Base-by-base conservation (phyloP, 441 rosid genomes). In the Geranium incanum region DNA sequence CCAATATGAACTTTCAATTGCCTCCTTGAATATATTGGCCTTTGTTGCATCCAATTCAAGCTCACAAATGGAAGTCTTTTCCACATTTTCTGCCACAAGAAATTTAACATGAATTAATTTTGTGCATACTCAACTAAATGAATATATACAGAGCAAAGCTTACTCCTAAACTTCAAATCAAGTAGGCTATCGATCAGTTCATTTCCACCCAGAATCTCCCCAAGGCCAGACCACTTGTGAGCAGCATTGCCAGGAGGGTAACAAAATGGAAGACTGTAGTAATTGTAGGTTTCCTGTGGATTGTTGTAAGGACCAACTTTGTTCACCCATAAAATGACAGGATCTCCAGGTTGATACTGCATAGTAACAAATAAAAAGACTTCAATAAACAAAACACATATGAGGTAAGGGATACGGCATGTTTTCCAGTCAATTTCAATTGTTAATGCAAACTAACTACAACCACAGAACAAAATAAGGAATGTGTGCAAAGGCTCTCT, bases 211-310 rank as follows among this genome's bases (percentile, higher is more conserved):
- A 96, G 87, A 78, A 93, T 98, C 83, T 96, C 99, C 72, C 98
- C 99, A 79, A 96, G 98, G 71, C 98, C 99, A 82, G 96, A 98
- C 99, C 98, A 96, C 77, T 93, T 96, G 85, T 96, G 99, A 66
- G 84, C 87, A 68, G 86, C 78, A 78, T 76, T 80, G 19, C 36
- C 83, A 76, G 90, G 72, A 48, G 85, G 84, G 70, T 77, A 89
- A 73, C 99, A 96, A 85, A 93, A 93, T 33, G 99, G 99, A 80
- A 96, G 99, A 83, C 96, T 88, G 86, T 91, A 90, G 74, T 95
- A 95, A 84, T 95, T 95, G 81, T 95, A 95, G 0, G 98, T 95
- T 86, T 95, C 99, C 82, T 95, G 99, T 36, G 99, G 99, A 80
- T 95, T 95, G 83, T 95, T 95, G 75, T 95, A 95, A 6, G 99